Evolutionary conservation across 331 rosid species (phyloP).

Genomic region (Acacia concinna): DNA sequence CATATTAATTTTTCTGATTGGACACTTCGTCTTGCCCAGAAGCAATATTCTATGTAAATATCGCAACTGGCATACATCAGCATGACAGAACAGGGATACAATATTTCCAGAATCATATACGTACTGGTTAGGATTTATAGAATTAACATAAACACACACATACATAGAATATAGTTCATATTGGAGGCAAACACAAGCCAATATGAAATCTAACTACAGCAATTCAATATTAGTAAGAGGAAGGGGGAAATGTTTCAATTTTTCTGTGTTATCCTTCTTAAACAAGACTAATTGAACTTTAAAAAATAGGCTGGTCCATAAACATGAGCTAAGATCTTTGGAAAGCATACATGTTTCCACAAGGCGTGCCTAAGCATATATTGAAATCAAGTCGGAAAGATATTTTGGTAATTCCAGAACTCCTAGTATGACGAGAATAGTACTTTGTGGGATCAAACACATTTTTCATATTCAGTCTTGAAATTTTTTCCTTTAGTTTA

Average conservation of each 20-base stretch:
- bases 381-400: neutral
- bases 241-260: neutral
- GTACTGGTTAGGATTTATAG: neutral
- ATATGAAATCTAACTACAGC: conserved; percentile 4
- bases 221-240: conserved; percentile 1
- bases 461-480: neutral
- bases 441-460: conserved; percentile 10
- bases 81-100: conserved; percentile 15
- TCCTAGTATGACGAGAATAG: neutral
- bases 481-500: conserved; percentile 3
- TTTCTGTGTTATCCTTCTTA: conserved; percentile 7
- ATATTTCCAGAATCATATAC: conserved; percentile 19
- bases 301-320: conserved; percentile 19
- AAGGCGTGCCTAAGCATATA: neutral
- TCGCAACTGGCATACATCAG: conserved; percentile 21
- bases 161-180: neutral
- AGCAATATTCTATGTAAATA: conserved; percentile 7
- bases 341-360: neutral
- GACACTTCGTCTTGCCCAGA: conserved; percentile 1
- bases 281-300: conserved; percentile 2
- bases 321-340: conserved; percentile 14
- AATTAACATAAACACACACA: neutral
- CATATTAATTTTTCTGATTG: conserved; percentile 24
- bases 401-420: neutral
- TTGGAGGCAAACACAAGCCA: neutral